phyloP scores from a whole-genome alignment of 306 rosid species.

The Glycine latifolia region DNA sequence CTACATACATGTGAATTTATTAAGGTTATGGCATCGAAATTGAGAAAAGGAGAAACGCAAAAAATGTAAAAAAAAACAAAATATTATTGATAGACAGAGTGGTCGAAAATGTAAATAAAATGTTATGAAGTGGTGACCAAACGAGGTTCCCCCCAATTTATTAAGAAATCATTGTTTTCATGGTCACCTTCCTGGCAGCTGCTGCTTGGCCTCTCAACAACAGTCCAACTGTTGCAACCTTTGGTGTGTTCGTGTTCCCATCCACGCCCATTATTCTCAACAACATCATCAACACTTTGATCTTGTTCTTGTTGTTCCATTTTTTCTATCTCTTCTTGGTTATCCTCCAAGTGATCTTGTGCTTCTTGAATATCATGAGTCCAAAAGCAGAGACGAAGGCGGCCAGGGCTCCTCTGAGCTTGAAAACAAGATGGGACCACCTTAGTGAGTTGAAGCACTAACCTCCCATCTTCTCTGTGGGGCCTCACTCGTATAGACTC shows the following conservation, averaged over 20 bases:
- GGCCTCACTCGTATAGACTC: conserved; percentile 62
- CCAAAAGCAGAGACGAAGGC: conserved; percentile 71
- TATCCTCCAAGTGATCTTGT: conserved; percentile 42
- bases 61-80: conserved; percentile 8
- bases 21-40: not conserved
- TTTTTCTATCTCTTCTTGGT: no score
- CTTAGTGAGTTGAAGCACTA: conserved; percentile 66
- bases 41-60: not conserved
- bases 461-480: conserved; percentile 83
- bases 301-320: no score
- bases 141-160: conserved; percentile 48
- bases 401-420: conserved; percentile 78
- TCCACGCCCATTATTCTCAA: no score
- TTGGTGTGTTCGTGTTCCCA: no score
- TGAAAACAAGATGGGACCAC: conserved; percentile 56
- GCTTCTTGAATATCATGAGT: no score
- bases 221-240: not conserved
- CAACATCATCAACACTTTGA: no score
- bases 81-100: no score
- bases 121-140: conserved; percentile 51
- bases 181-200: conserved; percentile 64
- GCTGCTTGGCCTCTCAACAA: not conserved
- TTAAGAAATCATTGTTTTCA: conserved; percentile 40
- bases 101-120: not conserved
- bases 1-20: conserved; percentile 27